These are phyloP conservation scores for Torulaspora indica DNA, from an alignment of 805 yeast species.

Conservation along the genomic window DNA sequence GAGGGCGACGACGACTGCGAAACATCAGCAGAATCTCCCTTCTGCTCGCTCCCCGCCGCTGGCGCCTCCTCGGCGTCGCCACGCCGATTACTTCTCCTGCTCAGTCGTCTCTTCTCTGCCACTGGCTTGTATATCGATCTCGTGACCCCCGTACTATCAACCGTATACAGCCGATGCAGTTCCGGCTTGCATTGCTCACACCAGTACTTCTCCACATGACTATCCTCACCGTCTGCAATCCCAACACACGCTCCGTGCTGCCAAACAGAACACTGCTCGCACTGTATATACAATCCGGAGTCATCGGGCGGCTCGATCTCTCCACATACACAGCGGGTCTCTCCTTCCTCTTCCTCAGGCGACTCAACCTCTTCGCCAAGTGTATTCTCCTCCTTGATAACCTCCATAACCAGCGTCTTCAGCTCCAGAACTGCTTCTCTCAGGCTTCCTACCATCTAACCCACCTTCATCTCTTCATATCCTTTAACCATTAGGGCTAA, in stretches of 20 bases:
- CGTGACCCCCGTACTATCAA: constrained; percentile 25
- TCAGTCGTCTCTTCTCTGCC: constrained; percentile 35
- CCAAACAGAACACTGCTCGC: constrained; percentile 93
- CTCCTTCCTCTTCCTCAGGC: constrained; percentile 42
- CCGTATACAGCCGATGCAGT: constrained; percentile 46
- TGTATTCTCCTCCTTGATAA: constrained; percentile 5
- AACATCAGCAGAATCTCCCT: constrained; percentile 2
- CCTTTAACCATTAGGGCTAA: not conserved
- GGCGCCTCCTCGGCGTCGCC: constrained; percentile 3
- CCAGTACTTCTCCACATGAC: constrained; percentile 90
- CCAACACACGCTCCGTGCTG: constrained; percentile 98
- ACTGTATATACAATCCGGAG: constrained; percentile 69
- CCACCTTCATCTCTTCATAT: not conserved
- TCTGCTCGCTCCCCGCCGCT: constrained; percentile 9
- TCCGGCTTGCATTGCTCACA: constrained; percentile 91
- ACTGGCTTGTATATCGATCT: constrained; percentile 39
- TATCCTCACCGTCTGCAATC: constrained; percentile 56
- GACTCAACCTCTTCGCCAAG: constrained; percentile 28
- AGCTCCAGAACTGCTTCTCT: not conserved
- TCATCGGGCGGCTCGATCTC: constrained; percentile 43
- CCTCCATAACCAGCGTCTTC: not conserved
- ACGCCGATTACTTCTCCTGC: constrained; percentile 23
- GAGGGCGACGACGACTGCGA: constrained; percentile 3
- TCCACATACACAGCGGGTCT: constrained; percentile 45
- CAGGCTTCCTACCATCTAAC: not conserved